Base-by-base conservation (phyloP, 345 rosid genomes). In the Brassica juncea region DNA sequence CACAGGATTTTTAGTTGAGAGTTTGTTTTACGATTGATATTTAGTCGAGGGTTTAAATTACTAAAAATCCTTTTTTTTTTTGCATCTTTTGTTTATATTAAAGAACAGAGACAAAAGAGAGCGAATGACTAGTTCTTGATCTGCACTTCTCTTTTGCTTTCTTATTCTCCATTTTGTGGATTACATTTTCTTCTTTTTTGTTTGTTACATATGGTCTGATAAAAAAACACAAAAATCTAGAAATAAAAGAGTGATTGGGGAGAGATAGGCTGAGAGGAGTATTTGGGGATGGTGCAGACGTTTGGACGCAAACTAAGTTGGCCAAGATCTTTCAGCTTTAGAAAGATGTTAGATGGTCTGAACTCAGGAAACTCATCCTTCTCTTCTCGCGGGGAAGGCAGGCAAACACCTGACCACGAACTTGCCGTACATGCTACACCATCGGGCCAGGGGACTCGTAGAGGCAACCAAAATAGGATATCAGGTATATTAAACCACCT, bases 231-330 rank as follows among this genome's bases (percentile, higher is more conserved):
- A 52, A 52, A 14, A 44, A 49, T n/a, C n/a, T 1, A 52, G 57
- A 44, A 3, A 27, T 6, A 31, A 44, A 32, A 52, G 57, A 4
- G 57, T 47, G 54, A 0, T 19, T 5, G 21, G 57, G 16, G 65
- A 74, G 60, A 69, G 6, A 63, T 63, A 62, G 74, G 59, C 7
- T 35, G 76, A 63, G 76, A 75, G 83, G 75, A 42, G 39, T 80
- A 57, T 0, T 16, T 81, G 73, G 83, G 73, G 66, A 93, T 93
- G 97, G 93, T 91, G 76, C 84, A 86, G 67, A 79, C 96, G 58
- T 80, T 89, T 35, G 84, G 84, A 37, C 89, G 85, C 8, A 87
- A 83, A 59, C 80, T 42, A 35, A 91, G 87, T 82, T 77, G 77
- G 73, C 86, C 86, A 14, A 85, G 74, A 79, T 89, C 97, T 23